phyloP scores from a whole-genome alignment of 1,139 yeast genomes.

The Yamadazyma membranifaciens region DNA sequence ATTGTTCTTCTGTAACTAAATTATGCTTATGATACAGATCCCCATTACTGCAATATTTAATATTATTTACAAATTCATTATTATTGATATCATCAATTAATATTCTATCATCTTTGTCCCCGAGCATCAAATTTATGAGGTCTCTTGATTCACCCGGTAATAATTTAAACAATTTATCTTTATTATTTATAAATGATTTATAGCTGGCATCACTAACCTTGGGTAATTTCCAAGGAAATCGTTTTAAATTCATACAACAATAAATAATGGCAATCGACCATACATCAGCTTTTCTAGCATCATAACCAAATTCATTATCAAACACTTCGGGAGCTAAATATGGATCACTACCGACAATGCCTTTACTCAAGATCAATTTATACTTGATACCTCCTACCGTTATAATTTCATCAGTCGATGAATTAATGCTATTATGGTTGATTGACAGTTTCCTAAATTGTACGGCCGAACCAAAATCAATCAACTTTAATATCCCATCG shows the following conservation, averaged over 20 bases:
- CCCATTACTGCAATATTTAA: slow-evolving; percentile 31
- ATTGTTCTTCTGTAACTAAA: slow-evolving; percentile 55
- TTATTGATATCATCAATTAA: slow-evolving; percentile 31
- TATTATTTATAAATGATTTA: slow-evolving; percentile 34
- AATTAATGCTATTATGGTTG: background rate
- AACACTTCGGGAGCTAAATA: slow-evolving; percentile 78
- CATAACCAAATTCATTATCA: slow-evolving; percentile 49
- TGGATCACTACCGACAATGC: slow-evolving; percentile 83
- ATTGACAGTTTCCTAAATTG: slow-evolving; percentile 45
- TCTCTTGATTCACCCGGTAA: slow-evolving; percentile 36
- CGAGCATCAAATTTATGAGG: slow-evolving; percentile 36
- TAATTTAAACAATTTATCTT: slow-evolving; percentile 29
- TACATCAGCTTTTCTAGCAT: slow-evolving; percentile 70
- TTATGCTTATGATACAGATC: slow-evolving; percentile 46
- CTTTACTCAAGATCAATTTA: slow-evolving; percentile 46
- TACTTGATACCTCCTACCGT: slow-evolving; percentile 23
- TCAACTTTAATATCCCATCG: slow-evolving; percentile 63
- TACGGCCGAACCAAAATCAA: slow-evolving; percentile 78
- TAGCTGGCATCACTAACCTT: slow-evolving; percentile 54
- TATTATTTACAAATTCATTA: slow-evolving; percentile 26
- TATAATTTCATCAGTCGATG: slow-evolving; percentile 24
- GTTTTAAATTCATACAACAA: slow-evolving; percentile 68
- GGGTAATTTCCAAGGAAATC: slow-evolving; percentile 83
- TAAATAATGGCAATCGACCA: slow-evolving; percentile 80
- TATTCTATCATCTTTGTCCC: slow-evolving; percentile 24